A percentile compares a stretch with the other conserved stretches of the same genome.
Conservation (phyloP, 106 monocot species). For the Platanthera zijinensis region DNA sequence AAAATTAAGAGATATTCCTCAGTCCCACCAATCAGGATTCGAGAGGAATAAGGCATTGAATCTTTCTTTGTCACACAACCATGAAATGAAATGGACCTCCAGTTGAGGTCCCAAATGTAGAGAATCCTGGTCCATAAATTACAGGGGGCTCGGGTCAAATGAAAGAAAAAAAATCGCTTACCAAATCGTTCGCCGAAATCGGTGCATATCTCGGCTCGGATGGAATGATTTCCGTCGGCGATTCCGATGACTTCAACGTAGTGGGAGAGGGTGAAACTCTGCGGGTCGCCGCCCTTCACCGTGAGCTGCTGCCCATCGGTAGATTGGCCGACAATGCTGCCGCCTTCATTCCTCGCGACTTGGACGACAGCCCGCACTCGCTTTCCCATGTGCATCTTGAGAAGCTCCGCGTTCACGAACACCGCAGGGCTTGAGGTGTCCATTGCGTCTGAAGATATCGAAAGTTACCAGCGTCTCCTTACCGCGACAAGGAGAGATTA, state of each 20-base stretch:
- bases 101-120: too few relatives aligned
- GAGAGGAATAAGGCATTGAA: too few relatives aligned
- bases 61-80: too few relatives aligned
- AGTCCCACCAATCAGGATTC: too few relatives aligned
- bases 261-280: conserved; percentile 39
- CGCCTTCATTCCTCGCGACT: conserved; percentile 53
- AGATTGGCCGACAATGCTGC: conserved; percentile 44
- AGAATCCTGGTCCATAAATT: background rate
- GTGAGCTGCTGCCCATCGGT: conserved; percentile 66
- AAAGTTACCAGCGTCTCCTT: background rate
- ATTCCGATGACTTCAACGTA: conserved; percentile 88
- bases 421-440: conserved; percentile 86
- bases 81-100: too few relatives aligned
- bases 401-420: conserved; percentile 64
- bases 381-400: conserved; percentile 57
- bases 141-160: background rate
- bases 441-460: conserved; percentile 30
- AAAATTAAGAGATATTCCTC: too few relatives aligned
- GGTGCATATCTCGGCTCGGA: conserved; percentile 83
- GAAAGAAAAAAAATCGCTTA: conserved; percentile 11
- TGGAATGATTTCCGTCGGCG: conserved; percentile 76
- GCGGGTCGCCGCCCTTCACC: conserved; percentile 39
- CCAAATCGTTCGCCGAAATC: conserved; percentile 79
- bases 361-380: conserved; percentile 82
- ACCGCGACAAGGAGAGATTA: background rate